These are phyloP conservation scores for Ostreobium quekettii DNA, from an alignment of 139 green algal genomes.

Conservation along the genomic window DNA sequence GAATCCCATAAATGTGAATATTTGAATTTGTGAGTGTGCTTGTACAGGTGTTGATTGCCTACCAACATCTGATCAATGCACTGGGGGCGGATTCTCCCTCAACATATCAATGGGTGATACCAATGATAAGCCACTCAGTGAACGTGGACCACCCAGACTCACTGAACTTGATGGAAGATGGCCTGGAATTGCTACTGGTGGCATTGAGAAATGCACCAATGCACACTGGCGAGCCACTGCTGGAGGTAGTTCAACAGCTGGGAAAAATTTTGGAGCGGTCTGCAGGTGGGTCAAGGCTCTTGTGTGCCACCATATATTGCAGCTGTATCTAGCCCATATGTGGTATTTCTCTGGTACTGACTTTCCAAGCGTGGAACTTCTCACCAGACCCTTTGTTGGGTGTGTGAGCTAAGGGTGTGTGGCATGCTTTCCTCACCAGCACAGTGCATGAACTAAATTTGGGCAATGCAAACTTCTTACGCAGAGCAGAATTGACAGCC, in stretches of 20 bases:
- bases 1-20: neutral
- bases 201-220: slow-evolving; percentile 65
- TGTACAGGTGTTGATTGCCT: slow-evolving; percentile 56
- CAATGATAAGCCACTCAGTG: slow-evolving; percentile 52
- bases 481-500: no score
- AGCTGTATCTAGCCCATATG: no score
- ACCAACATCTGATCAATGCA: slow-evolving; percentile 67
- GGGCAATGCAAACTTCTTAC: no score
- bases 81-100: slow-evolving; percentile 44
- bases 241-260: slow-evolving; percentile 55
- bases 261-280: slow-evolving; percentile 38
- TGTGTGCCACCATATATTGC: no score
- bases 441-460: no score
- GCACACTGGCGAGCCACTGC: slow-evolving; percentile 25
- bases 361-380: no score
- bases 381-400: no score
- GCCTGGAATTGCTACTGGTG: slow-evolving; percentile 74
- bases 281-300: slow-evolving; percentile 35
- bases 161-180: slow-evolving; percentile 83
- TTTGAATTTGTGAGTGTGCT: neutral
- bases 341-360: no score
- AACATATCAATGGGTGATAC: slow-evolving; percentile 54
- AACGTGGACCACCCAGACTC: slow-evolving; percentile 62
- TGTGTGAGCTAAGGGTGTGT: no score
- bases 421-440: no score